Conservation (phyloP, 2,329 filamentous ascomycete genomes). For the Xylariaceae sp. region DNA sequence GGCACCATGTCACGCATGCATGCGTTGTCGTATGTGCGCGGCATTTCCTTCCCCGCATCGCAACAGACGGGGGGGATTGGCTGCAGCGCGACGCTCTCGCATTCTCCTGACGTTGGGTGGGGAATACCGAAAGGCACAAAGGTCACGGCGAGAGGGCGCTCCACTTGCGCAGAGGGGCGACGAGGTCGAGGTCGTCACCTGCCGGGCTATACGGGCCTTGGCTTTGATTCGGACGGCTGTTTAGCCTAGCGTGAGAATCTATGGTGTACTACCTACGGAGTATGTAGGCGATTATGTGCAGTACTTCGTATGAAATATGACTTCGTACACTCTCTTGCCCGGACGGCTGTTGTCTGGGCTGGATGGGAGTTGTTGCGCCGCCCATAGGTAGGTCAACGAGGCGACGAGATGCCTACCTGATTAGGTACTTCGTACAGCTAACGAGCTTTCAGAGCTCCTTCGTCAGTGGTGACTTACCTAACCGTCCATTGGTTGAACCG, state of each 20-base stretch:
- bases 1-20: conserved; percentile 13
- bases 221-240: background rate
- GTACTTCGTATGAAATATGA: too few species aligned
- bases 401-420: too few species aligned
- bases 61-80: background rate
- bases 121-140: background rate
- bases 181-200: background rate
- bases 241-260: background rate
- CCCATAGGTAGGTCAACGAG: too few species aligned
- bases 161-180: background rate
- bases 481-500: too few species aligned
- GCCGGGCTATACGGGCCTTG: background rate
- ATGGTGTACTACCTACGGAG: background rate
- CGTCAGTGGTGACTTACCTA: too few species aligned
- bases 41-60: conserved; percentile 17
- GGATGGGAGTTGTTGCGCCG: too few species aligned
- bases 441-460: too few species aligned
- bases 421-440: too few species aligned
- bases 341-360: too few species aligned
- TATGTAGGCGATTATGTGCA: too few species aligned
- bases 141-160: background rate
- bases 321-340: too few species aligned
- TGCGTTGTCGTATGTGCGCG: conserved; percentile 16
- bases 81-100: background rate
- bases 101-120: background rate